A percentile compares a stretch with the other conserved stretches of the same genome.
phyloP scores from a whole-genome alignment of 306 rosid genomes.

The Arachis hypogaea region DNA sequence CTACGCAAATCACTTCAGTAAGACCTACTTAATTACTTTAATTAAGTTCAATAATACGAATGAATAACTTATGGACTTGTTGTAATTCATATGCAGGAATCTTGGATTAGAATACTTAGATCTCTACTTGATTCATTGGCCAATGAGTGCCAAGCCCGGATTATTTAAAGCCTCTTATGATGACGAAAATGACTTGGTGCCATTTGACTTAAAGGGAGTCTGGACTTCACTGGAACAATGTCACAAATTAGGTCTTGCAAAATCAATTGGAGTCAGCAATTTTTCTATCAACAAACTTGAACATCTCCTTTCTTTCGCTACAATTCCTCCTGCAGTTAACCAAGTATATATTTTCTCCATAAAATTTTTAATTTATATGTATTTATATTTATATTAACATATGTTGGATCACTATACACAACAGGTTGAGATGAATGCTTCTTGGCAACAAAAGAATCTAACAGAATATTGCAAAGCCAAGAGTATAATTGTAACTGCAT shows the following conservation, averaged over 20 bases:
- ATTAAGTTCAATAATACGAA: too few species aligned
- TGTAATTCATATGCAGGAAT: slow-evolving; percentile 15
- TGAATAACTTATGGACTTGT: too few species aligned
- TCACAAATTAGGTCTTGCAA: slow-evolving; percentile 72
- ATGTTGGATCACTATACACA: too few species aligned
- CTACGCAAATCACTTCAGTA: slow-evolving; percentile 34
- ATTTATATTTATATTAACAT: too few species aligned
- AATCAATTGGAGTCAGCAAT: slow-evolving; percentile 81
- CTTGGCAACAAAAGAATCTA: slow-evolving; percentile 48
- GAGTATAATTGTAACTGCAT: slow-evolving; percentile 47
- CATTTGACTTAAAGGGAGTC: slow-evolving; percentile 64
- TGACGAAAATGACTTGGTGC: slow-evolving; percentile 21
- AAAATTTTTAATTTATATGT: too few species aligned
- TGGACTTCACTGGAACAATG: slow-evolving; percentile 82
- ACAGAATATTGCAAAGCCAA: slow-evolving; percentile 47
- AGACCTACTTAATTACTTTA: background rate
- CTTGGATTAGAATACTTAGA: slow-evolving; percentile 38
- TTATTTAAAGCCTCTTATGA: too few species aligned
- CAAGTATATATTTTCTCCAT: slow-evolving; percentile 8
- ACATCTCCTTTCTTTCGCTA: slow-evolving; percentile 59
- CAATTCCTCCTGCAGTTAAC: slow-evolving; percentile 69
- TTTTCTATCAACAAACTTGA: slow-evolving; percentile 72
- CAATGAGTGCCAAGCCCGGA: slow-evolving; percentile 32
- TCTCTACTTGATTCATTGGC: slow-evolving; percentile 45
- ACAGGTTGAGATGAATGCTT: slow-evolving; percentile 54